These are phyloP conservation scores for Fusarium sp. DNA, from an alignment of 2,329 filamentous ascomycete genomes.

Conservation along the genomic window DNA sequence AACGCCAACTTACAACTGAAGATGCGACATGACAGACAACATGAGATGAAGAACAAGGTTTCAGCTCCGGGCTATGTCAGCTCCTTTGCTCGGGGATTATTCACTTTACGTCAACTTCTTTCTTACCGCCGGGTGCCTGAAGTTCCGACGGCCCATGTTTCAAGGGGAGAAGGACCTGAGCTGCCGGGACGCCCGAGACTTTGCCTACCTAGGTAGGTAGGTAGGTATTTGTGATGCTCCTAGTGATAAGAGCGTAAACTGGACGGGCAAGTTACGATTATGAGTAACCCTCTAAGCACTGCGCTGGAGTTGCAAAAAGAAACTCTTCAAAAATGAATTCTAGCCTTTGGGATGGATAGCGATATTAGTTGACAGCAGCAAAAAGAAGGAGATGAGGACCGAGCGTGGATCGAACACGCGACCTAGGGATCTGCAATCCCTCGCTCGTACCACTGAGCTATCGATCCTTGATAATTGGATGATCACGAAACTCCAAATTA, in stretches of 20 bases:
- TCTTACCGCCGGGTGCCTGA: constrained; percentile 7
- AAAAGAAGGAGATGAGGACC: constrained; percentile 30
- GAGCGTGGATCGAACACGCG: constrained; percentile 47
- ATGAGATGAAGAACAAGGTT: constrained; percentile 1
- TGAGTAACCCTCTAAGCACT: too few relatives aligned
- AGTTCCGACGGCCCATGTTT: constrained; percentile 3
- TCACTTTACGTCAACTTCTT: not conserved
- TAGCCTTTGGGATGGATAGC: too few relatives aligned
- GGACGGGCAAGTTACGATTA: too few relatives aligned
- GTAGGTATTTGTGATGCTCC: not conserved
- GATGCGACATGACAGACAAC: not conserved
- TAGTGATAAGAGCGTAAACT: too few relatives aligned
- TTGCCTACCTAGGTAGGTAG: too few relatives aligned
- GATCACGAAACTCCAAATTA: not conserved
- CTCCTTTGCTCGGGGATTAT: not conserved
- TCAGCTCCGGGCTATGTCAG: not conserved
- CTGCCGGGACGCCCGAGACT: constrained; percentile 13
- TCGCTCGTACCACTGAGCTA: constrained; percentile 47
- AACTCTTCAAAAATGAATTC: too few relatives aligned
- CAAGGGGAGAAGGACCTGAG: not conserved
- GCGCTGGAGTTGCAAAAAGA: too few relatives aligned
- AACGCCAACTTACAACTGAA: not conserved
- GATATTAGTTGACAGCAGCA: not conserved
- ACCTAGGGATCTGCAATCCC: constrained; percentile 47
- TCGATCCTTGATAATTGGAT: constrained; percentile 36